phyloP scores from a whole-genome alignment of 257 asterid species.

The Solanum arcanum region DNA sequence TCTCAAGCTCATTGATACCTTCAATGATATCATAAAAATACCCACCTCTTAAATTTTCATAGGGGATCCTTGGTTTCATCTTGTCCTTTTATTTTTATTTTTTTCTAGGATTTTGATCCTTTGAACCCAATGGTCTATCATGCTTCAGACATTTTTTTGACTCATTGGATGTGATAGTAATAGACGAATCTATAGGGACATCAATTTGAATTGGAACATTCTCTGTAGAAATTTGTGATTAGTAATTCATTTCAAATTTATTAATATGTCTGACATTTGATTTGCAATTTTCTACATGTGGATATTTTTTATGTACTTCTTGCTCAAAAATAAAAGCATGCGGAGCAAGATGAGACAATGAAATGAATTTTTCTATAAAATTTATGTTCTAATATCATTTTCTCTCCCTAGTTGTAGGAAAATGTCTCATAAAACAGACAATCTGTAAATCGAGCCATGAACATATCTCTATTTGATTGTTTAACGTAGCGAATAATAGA shows the following conservation, averaged over 20 bases:
- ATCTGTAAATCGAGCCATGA: not conserved
- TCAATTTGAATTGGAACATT: not conserved
- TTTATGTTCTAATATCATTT: not conserved
- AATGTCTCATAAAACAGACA: not conserved
- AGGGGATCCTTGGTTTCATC: too few relatives aligned
- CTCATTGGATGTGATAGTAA: not conserved
- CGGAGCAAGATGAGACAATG: not conserved
- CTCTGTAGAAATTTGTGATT: not conserved
- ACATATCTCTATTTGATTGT: too few relatives aligned
- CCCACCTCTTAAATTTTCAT: too few relatives aligned
- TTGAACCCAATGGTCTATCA: not conserved
- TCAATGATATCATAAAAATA: too few relatives aligned
- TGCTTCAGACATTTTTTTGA: not conserved
- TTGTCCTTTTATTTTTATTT: too few relatives aligned
- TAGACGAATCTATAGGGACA: not conserved
- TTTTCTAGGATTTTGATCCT: too few relatives aligned
- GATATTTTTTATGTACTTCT: not conserved
- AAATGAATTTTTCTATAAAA: too few relatives aligned
- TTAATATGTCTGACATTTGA: not conserved
- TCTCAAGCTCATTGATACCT: too few relatives aligned
- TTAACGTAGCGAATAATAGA: not conserved
- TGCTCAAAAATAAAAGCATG: not conserved
- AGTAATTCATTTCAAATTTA: not conserved
- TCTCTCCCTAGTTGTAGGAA: not conserved
- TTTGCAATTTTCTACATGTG: not conserved